A percentile compares a stretch with the other conserved stretches of the same genome.
Conservation (phyloP, 2,329 filamentous ascomycete species). For the Scytalidium sp. region DNA sequence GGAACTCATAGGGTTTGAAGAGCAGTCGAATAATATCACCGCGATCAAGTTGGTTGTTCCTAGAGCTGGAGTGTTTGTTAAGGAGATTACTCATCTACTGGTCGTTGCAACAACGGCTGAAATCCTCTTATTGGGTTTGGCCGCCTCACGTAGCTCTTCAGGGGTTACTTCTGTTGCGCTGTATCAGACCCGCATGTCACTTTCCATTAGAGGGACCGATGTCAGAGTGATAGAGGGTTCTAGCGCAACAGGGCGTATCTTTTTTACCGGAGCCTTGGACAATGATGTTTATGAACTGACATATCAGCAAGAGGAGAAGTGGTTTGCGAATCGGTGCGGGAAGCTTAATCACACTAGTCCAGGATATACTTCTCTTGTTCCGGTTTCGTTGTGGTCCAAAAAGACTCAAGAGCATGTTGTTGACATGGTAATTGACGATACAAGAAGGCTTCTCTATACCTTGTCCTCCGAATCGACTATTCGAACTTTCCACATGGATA, state of each 20-base stretch:
- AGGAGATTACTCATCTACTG: slow-evolving; percentile 80
- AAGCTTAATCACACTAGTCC: slow-evolving; percentile 85
- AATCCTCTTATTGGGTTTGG: slow-evolving; percentile 83
- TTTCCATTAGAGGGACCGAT: slow-evolving; percentile 72
- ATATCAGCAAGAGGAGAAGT: slow-evolving; percentile 95
- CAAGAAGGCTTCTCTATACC: slow-evolving; percentile 83
- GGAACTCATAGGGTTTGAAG: slow-evolving; percentile 88
- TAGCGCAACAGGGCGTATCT: slow-evolving; percentile 78
- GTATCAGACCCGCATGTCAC: slow-evolving; percentile 85
- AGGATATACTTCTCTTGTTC: slow-evolving; percentile 65
- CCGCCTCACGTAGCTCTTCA: slow-evolving; percentile 61
- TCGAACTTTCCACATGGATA: slow-evolving; percentile 83
- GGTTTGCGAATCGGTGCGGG: slow-evolving; percentile 86
- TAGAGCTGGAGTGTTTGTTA: slow-evolving; percentile 82
- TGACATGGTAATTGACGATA: slow-evolving; percentile 86
- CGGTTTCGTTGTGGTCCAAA: slow-evolving; percentile 47
- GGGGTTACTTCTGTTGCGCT: slow-evolving; percentile 73
- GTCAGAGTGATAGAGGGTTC: slow-evolving; percentile 79
- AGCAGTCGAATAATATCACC: slow-evolving; percentile 83
- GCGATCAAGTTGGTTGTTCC: slow-evolving; percentile 86
- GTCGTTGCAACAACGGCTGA: slow-evolving; percentile 85
- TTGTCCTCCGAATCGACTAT: slow-evolving; percentile 87
- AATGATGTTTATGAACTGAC: slow-evolving; percentile 91
- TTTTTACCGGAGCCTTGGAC: slow-evolving; percentile 78
- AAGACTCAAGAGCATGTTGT: slow-evolving; percentile 61